phyloP scores from a whole-genome alignment of 805 yeast genomes.

The Candida yuanshanica region DNA sequence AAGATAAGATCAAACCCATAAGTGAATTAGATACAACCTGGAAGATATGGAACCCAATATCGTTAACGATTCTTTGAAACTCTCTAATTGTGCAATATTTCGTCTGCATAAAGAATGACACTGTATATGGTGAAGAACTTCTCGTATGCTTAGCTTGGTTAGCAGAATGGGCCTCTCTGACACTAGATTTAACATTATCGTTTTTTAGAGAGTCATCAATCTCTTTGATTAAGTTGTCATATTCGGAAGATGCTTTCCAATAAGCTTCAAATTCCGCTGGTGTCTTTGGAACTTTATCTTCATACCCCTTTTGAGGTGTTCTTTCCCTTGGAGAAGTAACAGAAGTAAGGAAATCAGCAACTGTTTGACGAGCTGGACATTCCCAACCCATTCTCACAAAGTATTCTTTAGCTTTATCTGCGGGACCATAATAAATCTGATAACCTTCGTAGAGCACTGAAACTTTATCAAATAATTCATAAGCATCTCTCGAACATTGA shows the following conservation, averaged over 20 bases:
- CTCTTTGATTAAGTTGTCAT: slow-evolving; percentile 31
- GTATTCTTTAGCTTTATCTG: slow-evolving; percentile 39
- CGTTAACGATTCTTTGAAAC: slow-evolving; percentile 42
- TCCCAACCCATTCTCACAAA: slow-evolving; percentile 50
- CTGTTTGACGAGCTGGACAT: slow-evolving; percentile 52
- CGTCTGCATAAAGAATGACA: slow-evolving; percentile 49
- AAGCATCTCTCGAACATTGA: slow-evolving; percentile 50
- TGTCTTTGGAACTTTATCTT: slow-evolving; percentile 46
- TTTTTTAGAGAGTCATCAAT: slow-evolving; percentile 30
- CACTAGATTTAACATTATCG: slow-evolving; percentile 30
- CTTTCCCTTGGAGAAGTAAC: slow-evolving; percentile 52
- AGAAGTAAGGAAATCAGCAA: slow-evolving; percentile 54
- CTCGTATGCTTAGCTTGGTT: slow-evolving; percentile 44
- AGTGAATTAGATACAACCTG: slow-evolving; percentile 38
- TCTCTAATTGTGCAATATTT: slow-evolving; percentile 41
- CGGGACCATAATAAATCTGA: slow-evolving; percentile 49
- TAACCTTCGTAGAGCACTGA: slow-evolving; percentile 49
- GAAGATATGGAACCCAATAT: slow-evolving; percentile 39
- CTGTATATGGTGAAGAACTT: slow-evolving; percentile 45
- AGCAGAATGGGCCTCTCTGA: slow-evolving; percentile 42
- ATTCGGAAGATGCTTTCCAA: slow-evolving; percentile 44
- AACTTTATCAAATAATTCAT: slow-evolving; percentile 49
- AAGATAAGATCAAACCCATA: slow-evolving; percentile 51
- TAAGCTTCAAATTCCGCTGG: slow-evolving; percentile 44
- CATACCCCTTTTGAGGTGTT: slow-evolving; percentile 35